These are phyloP conservation scores for Candida ovalis DNA, from an alignment of 805 yeast genomes.

Conservation along the genomic window DNA sequence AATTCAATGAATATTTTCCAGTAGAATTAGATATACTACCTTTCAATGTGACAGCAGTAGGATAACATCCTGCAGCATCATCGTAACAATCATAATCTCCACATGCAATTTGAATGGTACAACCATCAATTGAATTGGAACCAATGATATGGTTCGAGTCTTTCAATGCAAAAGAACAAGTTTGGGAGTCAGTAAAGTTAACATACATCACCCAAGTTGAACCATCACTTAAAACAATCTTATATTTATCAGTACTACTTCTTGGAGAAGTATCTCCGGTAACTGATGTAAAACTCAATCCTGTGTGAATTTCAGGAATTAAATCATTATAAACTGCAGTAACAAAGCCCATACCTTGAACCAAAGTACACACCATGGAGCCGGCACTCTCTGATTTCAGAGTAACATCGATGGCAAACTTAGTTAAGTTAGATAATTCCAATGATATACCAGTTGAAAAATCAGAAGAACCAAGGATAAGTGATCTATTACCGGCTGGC, in stretches of 20 bases:
- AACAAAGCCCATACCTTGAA: conserved; percentile 81
- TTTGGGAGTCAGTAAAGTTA: conserved; percentile 39
- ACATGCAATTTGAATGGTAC: conserved; percentile 57
- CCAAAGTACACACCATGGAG: conserved; percentile 53
- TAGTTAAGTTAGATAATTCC: conserved; percentile 14
- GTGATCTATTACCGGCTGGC: conserved; percentile 51
- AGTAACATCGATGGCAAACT: conserved; percentile 20
- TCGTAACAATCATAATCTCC: conserved; percentile 49
- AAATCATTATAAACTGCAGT: conserved; percentile 58
- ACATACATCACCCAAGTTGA: conserved; percentile 64
- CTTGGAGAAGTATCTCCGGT: conserved; percentile 40
- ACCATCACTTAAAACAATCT: conserved; percentile 46
- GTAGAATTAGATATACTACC: conserved; percentile 38
- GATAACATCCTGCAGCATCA: conserved; percentile 59
- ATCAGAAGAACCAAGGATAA: conserved; percentile 45
- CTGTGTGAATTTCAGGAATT: conserved; percentile 49
- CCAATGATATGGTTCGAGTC: conserved; percentile 37
- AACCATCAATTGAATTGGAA: conserved; percentile 41
- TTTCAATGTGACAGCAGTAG: conserved; percentile 42
- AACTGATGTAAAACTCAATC: conserved; percentile 56
- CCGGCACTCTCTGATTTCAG: conserved; percentile 27
- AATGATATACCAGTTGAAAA: conserved; percentile 25
- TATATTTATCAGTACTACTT: conserved; percentile 48
- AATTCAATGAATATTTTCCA: conserved; percentile 40
- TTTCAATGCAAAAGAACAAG: conserved; percentile 25